Evolutionary conservation across 768 basidiomycete genomes (phyloP), one percentile per base, ranked within the genome.

Genomic region (Boletus rex-veris): DNA sequence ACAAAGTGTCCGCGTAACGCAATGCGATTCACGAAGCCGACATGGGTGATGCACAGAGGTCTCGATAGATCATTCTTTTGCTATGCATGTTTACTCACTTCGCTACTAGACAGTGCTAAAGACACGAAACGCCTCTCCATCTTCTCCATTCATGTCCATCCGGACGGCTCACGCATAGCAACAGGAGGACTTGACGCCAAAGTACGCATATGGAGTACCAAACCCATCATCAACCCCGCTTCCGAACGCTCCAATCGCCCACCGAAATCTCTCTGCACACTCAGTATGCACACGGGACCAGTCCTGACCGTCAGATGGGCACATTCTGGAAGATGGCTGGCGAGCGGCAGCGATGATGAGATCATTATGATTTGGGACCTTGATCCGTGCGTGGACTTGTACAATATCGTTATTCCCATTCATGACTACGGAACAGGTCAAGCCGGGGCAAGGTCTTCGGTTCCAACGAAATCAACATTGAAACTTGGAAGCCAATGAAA

Each of bases 351-450:
- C 58, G 97, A 99, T 70, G 97, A 98, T 66, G 84, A 87, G 66
- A 89, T 95, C 59, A 85, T 97, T 30, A 90, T 98, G 86, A 85
- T 98, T 35, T 99, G 95, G 97, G 92, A 94, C 66, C 80, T 93
- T 45, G 94, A 97, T 72, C 92, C 91, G 93, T 97, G 68, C 75
- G 93, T 45, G 50, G 53, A 1, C 24, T 19, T 44, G 18, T 10
- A 10, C 24, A 19, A 38, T 26, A 12, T 19, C 26, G 48, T 35
- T 16, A 48, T 51, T 41, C 55, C 50, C 24, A 54, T 52, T 12
- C 51, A 30, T 39, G 45, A 56, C n/a, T 26, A 49, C 45, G 36
- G 53, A 35, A 54, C 64, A 94, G 91, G 24, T 80, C 78, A 50
- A 88, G 90, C 19, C 83, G 83, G 49, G 89, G 94, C 16, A 92